Conservation (phyloP, 2,329 filamentous ascomycete species). For the Mycocentrospora acerina region DNA sequence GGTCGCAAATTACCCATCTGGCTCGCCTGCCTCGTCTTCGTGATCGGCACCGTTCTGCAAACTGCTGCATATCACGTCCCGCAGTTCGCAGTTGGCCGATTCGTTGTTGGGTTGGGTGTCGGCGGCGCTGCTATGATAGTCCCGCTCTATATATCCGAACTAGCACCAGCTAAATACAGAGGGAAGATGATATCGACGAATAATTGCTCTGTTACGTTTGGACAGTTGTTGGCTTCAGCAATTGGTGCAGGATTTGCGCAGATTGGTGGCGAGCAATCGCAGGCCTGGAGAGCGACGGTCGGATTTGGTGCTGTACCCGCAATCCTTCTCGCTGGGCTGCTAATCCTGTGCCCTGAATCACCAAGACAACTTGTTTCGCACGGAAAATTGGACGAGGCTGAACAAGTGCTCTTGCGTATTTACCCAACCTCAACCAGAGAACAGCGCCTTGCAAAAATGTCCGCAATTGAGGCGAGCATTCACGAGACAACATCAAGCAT, state of each 20-base stretch:
- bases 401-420: constrained; percentile 34
- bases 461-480: constrained; percentile 33
- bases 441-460: constrained; percentile 29
- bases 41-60: constrained; percentile 32
- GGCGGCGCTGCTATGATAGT: constrained; percentile 35
- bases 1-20: constrained; percentile 36
- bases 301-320: constrained; percentile 41
- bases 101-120: constrained; percentile 34
- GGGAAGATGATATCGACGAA: constrained; percentile 41
- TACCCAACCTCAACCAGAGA: constrained; percentile 32
- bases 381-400: constrained; percentile 34
- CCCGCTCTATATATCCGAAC: constrained; percentile 32
- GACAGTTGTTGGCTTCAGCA: constrained; percentile 35
- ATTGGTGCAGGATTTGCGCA: constrained; percentile 39
- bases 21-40: constrained; percentile 29
- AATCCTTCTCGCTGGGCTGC: constrained; percentile 36
- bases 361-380: constrained; percentile 43
- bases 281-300: constrained; percentile 41
- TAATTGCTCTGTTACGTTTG: constrained; percentile 38
- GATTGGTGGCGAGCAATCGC: constrained; percentile 31
- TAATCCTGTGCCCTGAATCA: constrained; percentile 39
- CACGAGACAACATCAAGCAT: constrained; percentile 33
- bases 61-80: constrained; percentile 26
- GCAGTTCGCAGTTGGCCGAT: constrained; percentile 33
- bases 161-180: constrained; percentile 35